Base-by-base conservation (phyloP, 2,329 filamentous ascomycete genomes). In the Colletotrichum paranaense region DNA sequence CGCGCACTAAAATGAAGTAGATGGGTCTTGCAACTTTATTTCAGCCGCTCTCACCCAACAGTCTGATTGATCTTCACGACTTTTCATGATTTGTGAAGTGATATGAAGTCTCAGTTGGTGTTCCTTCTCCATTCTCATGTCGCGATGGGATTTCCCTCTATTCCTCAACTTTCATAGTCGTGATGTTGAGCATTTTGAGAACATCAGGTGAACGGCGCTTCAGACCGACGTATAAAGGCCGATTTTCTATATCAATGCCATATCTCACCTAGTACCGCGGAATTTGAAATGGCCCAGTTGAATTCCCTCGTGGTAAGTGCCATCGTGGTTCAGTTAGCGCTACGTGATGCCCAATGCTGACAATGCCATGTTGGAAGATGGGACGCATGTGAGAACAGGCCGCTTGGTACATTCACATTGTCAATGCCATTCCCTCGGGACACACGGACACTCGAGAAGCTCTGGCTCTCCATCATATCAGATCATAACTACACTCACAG, bases 261-360 rank as follows among this genome's bases (percentile, higher is more conserved):
- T 4, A 1, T 49, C 8, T 49, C 19, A n/a, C 19, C 42, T 11
- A 4, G 3, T n/a, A 2, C 3, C 1, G 0, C 1, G 16, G 3
- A 49, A 22, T 4, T n/a, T 49, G 16, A 2, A 8, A n/a, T 49
- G 1, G 7, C 42, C n/a, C 19, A 8, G 2, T 19, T 49, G 8
- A 0, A 22, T n/a, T 49, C 4, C 26, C 26, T 26, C 26, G 4
- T 26, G 3, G 4, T 46, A 46, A n/a, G 7, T 19, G 16, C 42
- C 8, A 46, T 46, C 4, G 19, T 46, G 6, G 42, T n/a, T n/a
- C 42, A 0, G 9, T 46, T 7, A n/a, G 19, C 42, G 19, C 42
- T n/a, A 46, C 8, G 16, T 46, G 3, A 46, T 46, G 42, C 19
- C 19, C 38, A 46, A n/a, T 19, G 42, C 42, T n/a, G 42, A 49